phyloP scores from a whole-genome alignment of 1,284 basidiomycete species.

The Peniophora sp. region DNA sequence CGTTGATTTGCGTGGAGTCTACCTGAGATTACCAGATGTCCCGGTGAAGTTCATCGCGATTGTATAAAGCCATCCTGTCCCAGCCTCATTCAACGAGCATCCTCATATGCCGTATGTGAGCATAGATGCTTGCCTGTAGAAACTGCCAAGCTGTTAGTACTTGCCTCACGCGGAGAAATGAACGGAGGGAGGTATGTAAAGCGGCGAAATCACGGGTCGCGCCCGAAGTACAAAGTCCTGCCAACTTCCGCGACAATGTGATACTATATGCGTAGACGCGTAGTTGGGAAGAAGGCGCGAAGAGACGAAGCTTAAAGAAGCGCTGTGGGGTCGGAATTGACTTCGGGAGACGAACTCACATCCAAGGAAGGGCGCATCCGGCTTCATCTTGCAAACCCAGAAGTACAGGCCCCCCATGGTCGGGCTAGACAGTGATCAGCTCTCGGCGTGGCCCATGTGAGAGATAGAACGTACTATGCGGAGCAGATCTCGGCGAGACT shows the following conservation, averaged over 20 bases:
- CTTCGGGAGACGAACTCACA: conserved; percentile 28
- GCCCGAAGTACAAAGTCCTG: no score
- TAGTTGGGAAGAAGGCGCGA: neutral
- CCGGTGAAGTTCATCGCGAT: conserved; percentile 56
- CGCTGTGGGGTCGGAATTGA: neutral
- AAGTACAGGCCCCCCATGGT: conserved; percentile 56
- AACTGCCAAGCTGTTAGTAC: no score
- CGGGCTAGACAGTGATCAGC: conserved; percentile 23
- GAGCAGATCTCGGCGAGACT: conserved; percentile 55
- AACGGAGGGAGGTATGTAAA: no score
- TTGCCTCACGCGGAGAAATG: no score
- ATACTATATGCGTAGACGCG: neutral
- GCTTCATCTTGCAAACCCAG: conserved; percentile 61
- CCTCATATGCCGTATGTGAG: no score
- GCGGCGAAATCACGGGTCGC: no score
- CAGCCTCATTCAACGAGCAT: no score
- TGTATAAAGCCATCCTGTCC: conserved; percentile 53
- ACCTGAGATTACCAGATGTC: conserved; percentile 53
- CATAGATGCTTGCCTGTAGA: no score
- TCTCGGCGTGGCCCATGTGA: neutral
- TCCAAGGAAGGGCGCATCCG: conserved; percentile 43
- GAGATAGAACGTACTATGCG: conserved; percentile 35
- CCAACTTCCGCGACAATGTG: neutral
- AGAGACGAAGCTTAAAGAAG: neutral
- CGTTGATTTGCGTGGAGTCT: neutral